Conservation (phyloP, 768 basidiomycete species). For the Mrakia blollopis region DNA sequence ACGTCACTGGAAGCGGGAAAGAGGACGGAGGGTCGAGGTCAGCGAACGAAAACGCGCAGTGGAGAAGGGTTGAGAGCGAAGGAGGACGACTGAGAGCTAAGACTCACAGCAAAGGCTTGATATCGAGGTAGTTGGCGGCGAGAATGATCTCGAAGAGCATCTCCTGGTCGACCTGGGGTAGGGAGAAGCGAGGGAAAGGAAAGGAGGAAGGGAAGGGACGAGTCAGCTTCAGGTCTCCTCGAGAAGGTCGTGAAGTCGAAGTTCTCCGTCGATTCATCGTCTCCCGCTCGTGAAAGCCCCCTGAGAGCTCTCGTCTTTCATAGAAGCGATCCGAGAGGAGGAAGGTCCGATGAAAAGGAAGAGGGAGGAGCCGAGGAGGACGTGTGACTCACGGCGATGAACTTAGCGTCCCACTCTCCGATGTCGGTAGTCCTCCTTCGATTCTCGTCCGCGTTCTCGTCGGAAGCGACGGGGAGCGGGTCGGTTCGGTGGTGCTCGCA, state of each 20-base stretch:
- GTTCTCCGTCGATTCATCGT: neutral
- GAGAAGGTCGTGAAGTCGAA: neutral
- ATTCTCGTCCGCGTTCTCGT: constrained; percentile 74
- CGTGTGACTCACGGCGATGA: constrained; percentile 20
- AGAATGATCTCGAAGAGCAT: constrained; percentile 99
- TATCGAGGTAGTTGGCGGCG: constrained; percentile 98
- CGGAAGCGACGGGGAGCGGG: constrained; percentile 80
- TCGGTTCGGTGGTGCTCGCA: constrained; percentile 98
- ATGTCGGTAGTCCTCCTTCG: constrained; percentile 98
- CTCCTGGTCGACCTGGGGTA: constrained; percentile 78
- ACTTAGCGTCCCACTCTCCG: constrained; percentile 98
- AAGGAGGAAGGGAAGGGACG: neutral
- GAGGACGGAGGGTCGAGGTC: neutral
- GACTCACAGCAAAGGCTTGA: constrained; percentile 91
- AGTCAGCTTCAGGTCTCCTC: neutral
- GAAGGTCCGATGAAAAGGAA: neutral
- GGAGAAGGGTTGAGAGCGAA: neutral
- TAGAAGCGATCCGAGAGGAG: too few species aligned
- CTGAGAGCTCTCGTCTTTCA: too few species aligned
- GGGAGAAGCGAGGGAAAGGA: neutral
- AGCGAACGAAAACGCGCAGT: neutral
- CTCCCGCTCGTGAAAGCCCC: too few species aligned
- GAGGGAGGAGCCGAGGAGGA: neutral
- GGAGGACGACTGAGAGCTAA: too few species aligned
- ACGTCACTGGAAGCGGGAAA: constrained; percentile 61